Evolutionary conservation across 202 grass and related monocot genomes (phyloP).

Genomic region (Hordeum pubiflorum): DNA sequence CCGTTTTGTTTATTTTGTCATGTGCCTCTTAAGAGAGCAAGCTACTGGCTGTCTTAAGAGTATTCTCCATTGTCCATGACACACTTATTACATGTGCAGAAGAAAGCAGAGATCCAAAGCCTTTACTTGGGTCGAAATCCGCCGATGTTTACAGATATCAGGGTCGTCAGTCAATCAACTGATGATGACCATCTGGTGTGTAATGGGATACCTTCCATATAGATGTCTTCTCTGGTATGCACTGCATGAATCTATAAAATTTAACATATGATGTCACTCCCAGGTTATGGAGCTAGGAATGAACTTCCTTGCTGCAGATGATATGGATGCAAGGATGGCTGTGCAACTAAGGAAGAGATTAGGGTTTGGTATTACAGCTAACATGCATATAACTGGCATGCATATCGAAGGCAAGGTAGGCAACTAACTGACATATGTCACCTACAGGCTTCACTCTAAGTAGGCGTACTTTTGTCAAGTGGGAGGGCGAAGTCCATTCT

Average conservation of each 20-base stretch:
- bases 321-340: conserved; percentile 86
- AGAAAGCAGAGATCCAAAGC: conserved; percentile 75
- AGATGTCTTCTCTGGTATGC: neutral
- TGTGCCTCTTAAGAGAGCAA: neutral
- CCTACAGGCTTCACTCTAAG: neutral
- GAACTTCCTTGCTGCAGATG: conserved; percentile 87
- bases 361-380: conserved; percentile 91
- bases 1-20: conserved; percentile 3
- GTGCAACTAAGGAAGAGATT: conserved; percentile 87
- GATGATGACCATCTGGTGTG: conserved; percentile 94
- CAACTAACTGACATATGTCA: neutral
- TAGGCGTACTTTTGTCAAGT: neutral
- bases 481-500: neutral
- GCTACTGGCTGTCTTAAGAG: neutral
- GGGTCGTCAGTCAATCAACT: conserved; percentile 60
- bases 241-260: neutral
- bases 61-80: neutral
- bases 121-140: conserved; percentile 90
- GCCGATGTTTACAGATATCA: conserved; percentile 91
- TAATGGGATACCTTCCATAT: conserved; percentile 6
- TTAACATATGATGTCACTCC: neutral
- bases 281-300: conserved; percentile 95
- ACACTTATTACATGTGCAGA: conserved; percentile 37
- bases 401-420: conserved; percentile 89
- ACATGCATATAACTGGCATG: conserved; percentile 95